A percentile compares a stretch with the other conserved stretches of the same genome.
Conservation (phyloP, 305 asterid species). For the Solanum hybrid region DNA sequence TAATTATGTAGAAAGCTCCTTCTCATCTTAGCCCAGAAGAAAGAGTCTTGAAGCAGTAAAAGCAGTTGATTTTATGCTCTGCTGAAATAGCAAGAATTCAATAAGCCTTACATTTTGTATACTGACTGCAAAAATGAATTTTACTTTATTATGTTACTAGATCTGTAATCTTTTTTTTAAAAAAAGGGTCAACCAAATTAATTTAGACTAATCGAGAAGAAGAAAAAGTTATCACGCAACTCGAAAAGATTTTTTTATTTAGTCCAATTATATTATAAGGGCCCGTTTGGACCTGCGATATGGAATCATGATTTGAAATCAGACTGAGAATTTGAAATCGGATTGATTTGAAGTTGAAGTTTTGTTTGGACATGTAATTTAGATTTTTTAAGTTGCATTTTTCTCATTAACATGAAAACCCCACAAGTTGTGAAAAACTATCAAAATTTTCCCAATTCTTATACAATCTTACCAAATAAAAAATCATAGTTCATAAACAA, state of each 20-base stretch:
- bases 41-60: neutral
- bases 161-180: neutral
- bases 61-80: neutral
- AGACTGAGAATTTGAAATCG: neutral
- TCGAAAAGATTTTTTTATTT: neutral
- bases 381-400: neutral
- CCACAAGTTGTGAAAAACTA: neutral
- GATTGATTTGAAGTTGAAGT: neutral
- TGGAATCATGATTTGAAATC: neutral
- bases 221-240: neutral
- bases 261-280: neutral
- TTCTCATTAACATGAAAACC: neutral
- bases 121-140: neutral
- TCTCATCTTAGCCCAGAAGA: neutral
- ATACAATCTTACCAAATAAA: neutral
- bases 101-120: neutral
- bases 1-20: neutral
- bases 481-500: neutral
- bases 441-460: neutral
- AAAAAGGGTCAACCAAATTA: neutral
- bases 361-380: neutral
- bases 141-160: neutral
- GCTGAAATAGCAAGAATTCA: neutral
- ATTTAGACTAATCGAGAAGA: neutral
- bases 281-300: neutral